These are phyloP conservation scores for Datura wrightii DNA, from an alignment of 257 asterid genomes.

Conservation along the genomic window DNA sequence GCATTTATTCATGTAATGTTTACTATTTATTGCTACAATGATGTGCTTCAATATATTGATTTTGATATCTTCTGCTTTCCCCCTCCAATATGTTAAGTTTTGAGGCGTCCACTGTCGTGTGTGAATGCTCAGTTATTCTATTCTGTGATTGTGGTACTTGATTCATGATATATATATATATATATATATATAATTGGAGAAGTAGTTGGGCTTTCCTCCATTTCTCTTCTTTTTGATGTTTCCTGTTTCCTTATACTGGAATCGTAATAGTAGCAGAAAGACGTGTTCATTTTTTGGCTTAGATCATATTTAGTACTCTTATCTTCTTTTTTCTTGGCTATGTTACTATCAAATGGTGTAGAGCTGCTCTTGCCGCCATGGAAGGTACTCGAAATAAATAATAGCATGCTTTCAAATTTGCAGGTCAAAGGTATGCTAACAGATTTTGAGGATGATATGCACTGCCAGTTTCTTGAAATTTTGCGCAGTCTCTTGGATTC, in stretches of 20 bases:
- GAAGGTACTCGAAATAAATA: slow-evolving; percentile 10
- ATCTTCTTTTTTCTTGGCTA: background rate
- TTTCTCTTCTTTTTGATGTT: slow-evolving; percentile 10
- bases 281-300: background rate
- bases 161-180: slow-evolving; percentile 16
- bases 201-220: slow-evolving; percentile 12
- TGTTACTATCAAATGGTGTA: background rate
- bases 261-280: slow-evolving; percentile 1
- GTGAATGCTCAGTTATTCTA: background rate
- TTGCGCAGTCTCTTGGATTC: slow-evolving; percentile 94
- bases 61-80: background rate
- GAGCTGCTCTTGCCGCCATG: background rate
- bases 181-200: slow-evolving; percentile 12
- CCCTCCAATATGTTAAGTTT: slow-evolving; percentile 7
- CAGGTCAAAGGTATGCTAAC: slow-evolving; percentile 91
- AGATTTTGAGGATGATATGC: slow-evolving; percentile 96
- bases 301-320: background rate
- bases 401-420: slow-evolving; percentile 37
- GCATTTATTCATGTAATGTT: slow-evolving; percentile 10
- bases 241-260: background rate
- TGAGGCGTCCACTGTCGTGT: background rate
- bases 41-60: slow-evolving; percentile 21
- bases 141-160: background rate
- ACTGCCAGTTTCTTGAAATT: slow-evolving; percentile 94
- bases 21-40: background rate